Base-by-base conservation (phyloP, 2,329 filamentous ascomycete genomes). In the Colletotrichum kahawae region DNA sequence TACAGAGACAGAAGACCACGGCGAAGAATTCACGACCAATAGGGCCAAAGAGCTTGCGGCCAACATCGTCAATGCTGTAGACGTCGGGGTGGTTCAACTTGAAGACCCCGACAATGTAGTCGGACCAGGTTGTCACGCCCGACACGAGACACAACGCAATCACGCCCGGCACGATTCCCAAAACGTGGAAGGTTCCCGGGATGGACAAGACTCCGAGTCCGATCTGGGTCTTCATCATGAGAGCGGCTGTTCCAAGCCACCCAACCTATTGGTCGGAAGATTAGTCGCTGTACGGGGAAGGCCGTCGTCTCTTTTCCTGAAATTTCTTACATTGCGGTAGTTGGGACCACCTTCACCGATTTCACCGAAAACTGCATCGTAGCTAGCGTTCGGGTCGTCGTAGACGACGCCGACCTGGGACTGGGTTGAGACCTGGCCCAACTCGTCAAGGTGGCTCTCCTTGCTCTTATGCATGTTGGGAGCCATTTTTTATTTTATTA, bases 41-140 rank as follows among this genome's bases (percentile, higher is more conserved):
- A 2, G 81, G 82, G 16, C 89, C 89, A 76, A 89, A 88, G n/a
- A 90, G 82, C 48, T 89, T 80, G 5, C 77, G 77, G 21, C 88
- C 88, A 4, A 85, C 88, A 78, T 90, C 89, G 63, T 89, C 88
- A 70, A 90, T 87, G 31, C 86, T 84, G 78, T 90, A 90, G 2
- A 90, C 86, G 48, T 87, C 83, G 4, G 84, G 85, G 77, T 90
- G 88, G 12, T 82, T 81, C 48, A 87, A 76, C 77, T 90, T 90
- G 82, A 90, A 90, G n/a, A 82, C 78, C 10, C 87, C 88, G 13
- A 89, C 82, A 29, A 88, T 86, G 75, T 87, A 88, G 67, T 84
- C 82, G 3, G 86, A 87, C 88, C 88, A 89, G 4, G 85, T 86
- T 0, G 87, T 88, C 76, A 89, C 87, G 24, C 34, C 74, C 2